A percentile compares a stretch with the other conserved stretches of the same genome.
phyloP scores from a whole-genome alignment of 805 yeast species.

The Sugiyamaella boreocaroliniensis region DNA sequence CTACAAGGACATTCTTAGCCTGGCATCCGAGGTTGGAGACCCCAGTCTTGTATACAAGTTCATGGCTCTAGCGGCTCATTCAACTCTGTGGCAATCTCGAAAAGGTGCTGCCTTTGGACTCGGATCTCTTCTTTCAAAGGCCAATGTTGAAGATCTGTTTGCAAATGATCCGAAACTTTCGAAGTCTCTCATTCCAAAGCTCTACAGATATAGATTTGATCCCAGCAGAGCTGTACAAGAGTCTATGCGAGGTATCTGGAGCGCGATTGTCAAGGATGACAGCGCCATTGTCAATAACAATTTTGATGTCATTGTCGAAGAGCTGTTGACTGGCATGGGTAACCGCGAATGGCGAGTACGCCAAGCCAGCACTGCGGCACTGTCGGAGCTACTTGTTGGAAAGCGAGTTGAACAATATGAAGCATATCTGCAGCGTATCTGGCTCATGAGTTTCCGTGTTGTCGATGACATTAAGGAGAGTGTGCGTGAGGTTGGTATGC shows the following conservation, averaged over 20 bases:
- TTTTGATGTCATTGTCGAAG: constrained; percentile 54
- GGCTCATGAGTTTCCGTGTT: constrained; percentile 82
- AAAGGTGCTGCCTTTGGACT: constrained; percentile 93
- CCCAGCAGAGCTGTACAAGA: constrained; percentile 67
- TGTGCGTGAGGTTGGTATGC: constrained; percentile 74
- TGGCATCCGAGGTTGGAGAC: constrained; percentile 94
- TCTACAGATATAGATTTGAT: constrained; percentile 79
- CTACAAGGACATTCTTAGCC: constrained; percentile 76
- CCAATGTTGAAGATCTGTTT: constrained; percentile 60
- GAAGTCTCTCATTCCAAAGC: constrained; percentile 63
- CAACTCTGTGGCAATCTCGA: constrained; percentile 86
- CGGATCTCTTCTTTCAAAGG: constrained; percentile 74
- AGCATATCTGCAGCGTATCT: constrained; percentile 44
- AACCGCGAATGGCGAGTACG: constrained; percentile 89
- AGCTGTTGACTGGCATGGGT: constrained; percentile 62
- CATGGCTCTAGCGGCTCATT: constrained; percentile 83
- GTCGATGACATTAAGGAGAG: constrained; percentile 94
- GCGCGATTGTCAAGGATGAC: constrained; percentile 52
- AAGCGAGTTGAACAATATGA: constrained; percentile 45
- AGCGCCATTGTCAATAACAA: constrained; percentile 49
- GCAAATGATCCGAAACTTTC: constrained; percentile 49
- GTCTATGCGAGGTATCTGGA: constrained; percentile 90
- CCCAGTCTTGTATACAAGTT: constrained; percentile 90
- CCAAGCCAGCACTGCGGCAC: constrained; percentile 74
- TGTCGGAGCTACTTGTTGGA: constrained; percentile 63